Evolutionary conservation across 202 grass and related monocot genomes (phyloP), one percentile per base, ranked within the genome.

Genomic region (Panicum hallii): DNA sequence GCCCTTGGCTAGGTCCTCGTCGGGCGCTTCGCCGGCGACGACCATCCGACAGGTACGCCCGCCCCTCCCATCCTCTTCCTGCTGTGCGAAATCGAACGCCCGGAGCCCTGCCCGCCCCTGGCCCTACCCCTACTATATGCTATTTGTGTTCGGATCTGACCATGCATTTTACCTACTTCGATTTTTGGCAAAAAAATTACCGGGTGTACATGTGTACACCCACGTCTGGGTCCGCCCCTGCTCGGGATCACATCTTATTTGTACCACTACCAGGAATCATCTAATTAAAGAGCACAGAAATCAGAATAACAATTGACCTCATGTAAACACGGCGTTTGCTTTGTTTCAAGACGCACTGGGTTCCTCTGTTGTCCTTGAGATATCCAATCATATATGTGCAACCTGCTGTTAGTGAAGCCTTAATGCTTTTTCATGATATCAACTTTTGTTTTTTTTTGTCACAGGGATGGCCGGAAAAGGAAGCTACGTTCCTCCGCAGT

Each of bases 401-500:
- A 82, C 67, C 22, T 58, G 67, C 17, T 52, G 26, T 69, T 80
- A 19, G 14, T 69, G 60, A 79, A 83, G 32, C 11, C 26, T 16
- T 71, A 46, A 30, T 74, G 14, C 3, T 72, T 82, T 53, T 78
- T 43, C 7, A 48, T 10, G 9, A 49, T 4, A 74, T 20, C 44
- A 52, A 16, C 14, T 30, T 15, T 52, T 72, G 71, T 47, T 74
- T 15, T 74, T 15, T 45, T 54, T 78, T 6, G 45, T 83, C 44
- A 63, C 85, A 91, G 77, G 74, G 49, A 98, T 98, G 95, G 86
- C 88, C n/a, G 85, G 86, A 67, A 90, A 87, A 85, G 90, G 83
- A 55, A 65, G 62, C 68, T 98, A 98, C 86, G 87, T 92, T 81
- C 95, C 95, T 13, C 95, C 95, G 3, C 89, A 88, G 63, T 98